These are phyloP conservation scores for Aureobasidium sp. DNA, from an alignment of 2,329 filamentous ascomycete genomes.

Conservation along the genomic window DNA sequence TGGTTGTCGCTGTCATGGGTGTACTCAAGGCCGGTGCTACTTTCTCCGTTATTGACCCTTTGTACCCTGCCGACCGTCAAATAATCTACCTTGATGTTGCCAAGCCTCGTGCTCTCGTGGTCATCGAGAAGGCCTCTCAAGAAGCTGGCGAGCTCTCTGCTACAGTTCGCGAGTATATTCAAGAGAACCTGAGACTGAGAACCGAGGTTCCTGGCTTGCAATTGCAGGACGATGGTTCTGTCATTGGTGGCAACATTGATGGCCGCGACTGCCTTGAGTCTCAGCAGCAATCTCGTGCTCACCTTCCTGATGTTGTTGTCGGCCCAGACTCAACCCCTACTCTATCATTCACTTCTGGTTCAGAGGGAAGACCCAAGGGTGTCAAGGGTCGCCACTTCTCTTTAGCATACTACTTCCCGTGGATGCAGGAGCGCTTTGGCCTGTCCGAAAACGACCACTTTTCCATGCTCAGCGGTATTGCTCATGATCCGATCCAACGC, in stretches of 20 bases:
- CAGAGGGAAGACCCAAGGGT: conserved; percentile 74
- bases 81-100: conserved; percentile 78
- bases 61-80: conserved; percentile 73
- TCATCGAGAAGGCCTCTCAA: conserved; percentile 63
- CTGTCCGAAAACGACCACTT: conserved; percentile 67
- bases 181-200: conserved; percentile 63
- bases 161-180: conserved; percentile 60
- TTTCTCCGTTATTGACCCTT: conserved; percentile 66
- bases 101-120: conserved; percentile 62
- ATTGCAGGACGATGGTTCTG: conserved; percentile 61
- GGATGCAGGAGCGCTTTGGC: conserved; percentile 83
- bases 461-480: conserved; percentile 78
- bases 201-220: conserved; percentile 67
- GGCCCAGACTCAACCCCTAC: conserved; percentile 81
- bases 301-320: conserved; percentile 64
- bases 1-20: conserved; percentile 76
- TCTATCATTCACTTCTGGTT: conserved; percentile 56
- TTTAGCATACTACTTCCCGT: conserved; percentile 78
- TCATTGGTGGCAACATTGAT: conserved; percentile 60
- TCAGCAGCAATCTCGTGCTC: conserved; percentile 45
- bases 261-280: conserved; percentile 59
- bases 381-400: conserved; percentile 83
- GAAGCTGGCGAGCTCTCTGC: conserved; percentile 59
- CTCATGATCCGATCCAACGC: conserved; percentile 57
- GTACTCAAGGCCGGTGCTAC: conserved; percentile 51